phyloP scores from a whole-genome alignment of 73 alveolate species.

The Tetrahymena elliotti region DNA sequence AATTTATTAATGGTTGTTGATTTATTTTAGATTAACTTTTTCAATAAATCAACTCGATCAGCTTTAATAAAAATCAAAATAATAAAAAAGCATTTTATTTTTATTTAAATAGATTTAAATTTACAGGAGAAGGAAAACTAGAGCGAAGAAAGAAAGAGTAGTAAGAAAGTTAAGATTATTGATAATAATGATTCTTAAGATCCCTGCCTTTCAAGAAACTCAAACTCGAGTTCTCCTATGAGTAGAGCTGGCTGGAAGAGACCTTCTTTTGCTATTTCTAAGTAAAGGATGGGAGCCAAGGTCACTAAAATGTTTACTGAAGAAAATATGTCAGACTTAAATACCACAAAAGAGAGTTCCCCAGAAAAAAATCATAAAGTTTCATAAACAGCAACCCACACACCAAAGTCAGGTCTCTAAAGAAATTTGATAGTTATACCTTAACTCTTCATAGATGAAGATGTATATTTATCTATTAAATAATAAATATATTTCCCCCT shows the following conservation, averaged over 20 bases:
- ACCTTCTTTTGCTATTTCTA: not conserved
- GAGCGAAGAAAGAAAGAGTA: not conserved
- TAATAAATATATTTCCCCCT: not conserved
- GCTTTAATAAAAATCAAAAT: not conserved
- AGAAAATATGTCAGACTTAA: not conserved
- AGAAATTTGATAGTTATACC: not conserved
- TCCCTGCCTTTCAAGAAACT: not conserved
- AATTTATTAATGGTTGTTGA: not conserved
- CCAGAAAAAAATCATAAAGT: not conserved
- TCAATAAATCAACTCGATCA: not conserved
- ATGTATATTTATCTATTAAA: not conserved
- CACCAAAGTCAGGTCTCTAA: not conserved
- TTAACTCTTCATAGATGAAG: not conserved
- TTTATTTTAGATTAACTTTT: not conserved
- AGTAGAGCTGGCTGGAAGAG: not conserved
- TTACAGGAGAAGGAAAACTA: not conserved
- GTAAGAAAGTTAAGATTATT: not conserved
- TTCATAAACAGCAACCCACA: not conserved
- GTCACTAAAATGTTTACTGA: not conserved
- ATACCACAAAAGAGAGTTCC: not conserved
- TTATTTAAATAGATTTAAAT: not conserved
- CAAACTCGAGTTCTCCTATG: not conserved
- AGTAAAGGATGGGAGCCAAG: not conserved
- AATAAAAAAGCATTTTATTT: not conserved
- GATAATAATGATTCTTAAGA: not conserved